Evolutionary conservation across 169 alveolate genomes (phyloP), one percentile per base, ranked within the genome.

Genomic region (Blepharisma undulans): DNA sequence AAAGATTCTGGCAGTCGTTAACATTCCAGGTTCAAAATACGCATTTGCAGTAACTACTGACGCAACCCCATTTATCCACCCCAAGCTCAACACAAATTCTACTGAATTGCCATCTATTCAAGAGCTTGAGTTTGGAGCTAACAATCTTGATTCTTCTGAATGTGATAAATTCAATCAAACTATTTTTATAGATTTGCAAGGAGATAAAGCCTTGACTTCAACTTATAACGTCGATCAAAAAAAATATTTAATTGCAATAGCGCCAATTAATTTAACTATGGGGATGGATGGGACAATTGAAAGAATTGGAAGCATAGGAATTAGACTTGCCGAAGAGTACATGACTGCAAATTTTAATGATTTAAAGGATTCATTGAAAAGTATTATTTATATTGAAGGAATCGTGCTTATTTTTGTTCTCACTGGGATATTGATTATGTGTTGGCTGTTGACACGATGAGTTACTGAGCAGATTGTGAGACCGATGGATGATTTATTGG

Each of bases 391-490:
- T 32, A 71, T 86, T 22, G 91, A 71, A 71, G 91, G 91, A 19
- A 27, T 86, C 22, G 72, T 36, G 1, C 29, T 61, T 4, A 21
- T 86, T 60, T 21, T 72, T 19, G 48, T 72, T 0, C 25, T 86
- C 29, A 25, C 72, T 4, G 66, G 25, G n/a, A 33, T 86, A 7
- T 85, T 86, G 25, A 48, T 86, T 22, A 21, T 86, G 48, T 61
- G 80, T 71, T 86, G 72, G 66, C 29, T 71, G 29, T 6, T 86
- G 27, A 72, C 91, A 29, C 61, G 84, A 22, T 71, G 30, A 25
- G 84, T 86, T 27, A 86, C 91, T 86, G 29, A 27, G 8, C 84
- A 86, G 72, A 86, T 86, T 16, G 29, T 86, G 27, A 86, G 72
- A 7, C 91, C 91, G n/a, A 86, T 86, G 27, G 84, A 86, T 12